Evolutionary conservation across 2,329 filamentous ascomycete genomes (phyloP).

Genomic region (Fusarium newnesense): DNA sequence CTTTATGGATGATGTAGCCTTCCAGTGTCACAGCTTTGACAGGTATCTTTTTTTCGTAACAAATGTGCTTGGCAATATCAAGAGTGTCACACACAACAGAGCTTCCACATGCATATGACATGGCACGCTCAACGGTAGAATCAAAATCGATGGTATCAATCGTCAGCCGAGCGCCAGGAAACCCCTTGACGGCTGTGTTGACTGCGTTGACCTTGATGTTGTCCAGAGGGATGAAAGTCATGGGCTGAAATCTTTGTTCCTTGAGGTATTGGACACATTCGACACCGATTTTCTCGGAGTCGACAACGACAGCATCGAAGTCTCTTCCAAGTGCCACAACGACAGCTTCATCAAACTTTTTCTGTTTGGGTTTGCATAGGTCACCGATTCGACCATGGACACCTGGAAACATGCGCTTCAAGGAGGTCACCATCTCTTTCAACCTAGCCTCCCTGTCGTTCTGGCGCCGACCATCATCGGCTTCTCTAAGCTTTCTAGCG

Average conservation of each 20-base stretch:
- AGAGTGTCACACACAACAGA: slow-evolving; percentile 93
- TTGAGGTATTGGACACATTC: slow-evolving; percentile 96
- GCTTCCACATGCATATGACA: slow-evolving; percentile 94
- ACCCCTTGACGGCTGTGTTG: slow-evolving; percentile 90
- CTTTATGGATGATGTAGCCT: slow-evolving; percentile 97
- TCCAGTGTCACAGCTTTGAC: slow-evolving; percentile 96
- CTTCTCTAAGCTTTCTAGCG: slow-evolving; percentile 82
- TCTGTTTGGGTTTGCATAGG: slow-evolving; percentile 95
- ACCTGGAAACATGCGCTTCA: slow-evolving; percentile 92
- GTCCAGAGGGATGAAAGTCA: slow-evolving; percentile 95
- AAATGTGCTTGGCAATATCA: slow-evolving; percentile 86
- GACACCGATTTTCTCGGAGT: slow-evolving; percentile 91
- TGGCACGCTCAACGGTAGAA: slow-evolving; percentile 85
- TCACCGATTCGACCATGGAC: slow-evolving; percentile 92
- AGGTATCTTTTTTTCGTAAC: slow-evolving; percentile 84
- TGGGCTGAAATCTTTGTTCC: slow-evolving; percentile 85
- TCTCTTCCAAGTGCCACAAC: slow-evolving; percentile 91
- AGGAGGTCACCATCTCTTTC: slow-evolving; percentile 83
- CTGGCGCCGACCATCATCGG: slow-evolving; percentile 85
- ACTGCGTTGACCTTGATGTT: slow-evolving; percentile 95
- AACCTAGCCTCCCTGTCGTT: slow-evolving; percentile 82
- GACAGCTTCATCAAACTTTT: slow-evolving; percentile 94
- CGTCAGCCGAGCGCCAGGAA: slow-evolving; percentile 85
- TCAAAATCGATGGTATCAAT: slow-evolving; percentile 98
- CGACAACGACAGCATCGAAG: slow-evolving; percentile 94